Evolutionary conservation across 192 early-diverging fungal species (phyloP).

Genomic region (Coemansia sp.): DNA sequence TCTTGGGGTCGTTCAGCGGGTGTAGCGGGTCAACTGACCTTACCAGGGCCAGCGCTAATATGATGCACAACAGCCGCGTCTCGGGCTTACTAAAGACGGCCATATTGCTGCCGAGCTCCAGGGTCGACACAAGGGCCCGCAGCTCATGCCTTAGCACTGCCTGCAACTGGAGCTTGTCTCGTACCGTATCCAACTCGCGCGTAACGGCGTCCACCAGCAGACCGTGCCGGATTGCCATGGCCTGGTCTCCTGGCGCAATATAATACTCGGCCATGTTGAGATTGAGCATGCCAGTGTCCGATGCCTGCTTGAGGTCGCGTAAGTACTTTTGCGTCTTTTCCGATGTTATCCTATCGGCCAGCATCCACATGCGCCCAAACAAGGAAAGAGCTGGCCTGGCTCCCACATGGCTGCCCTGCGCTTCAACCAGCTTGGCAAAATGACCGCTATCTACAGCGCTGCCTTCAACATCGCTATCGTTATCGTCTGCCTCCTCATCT

Average conservation of each 20-base stretch:
- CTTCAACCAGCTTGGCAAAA: conserved; percentile 25
- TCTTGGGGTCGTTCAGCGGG: background rate
- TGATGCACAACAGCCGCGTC: conserved; percentile 27
- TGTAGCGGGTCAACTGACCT: conserved; percentile 10
- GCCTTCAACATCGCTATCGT: background rate
- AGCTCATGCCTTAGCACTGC: conserved; percentile 18
- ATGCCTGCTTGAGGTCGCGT: conserved; percentile 12
- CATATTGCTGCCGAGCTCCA: conserved; percentile 47
- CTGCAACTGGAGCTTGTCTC: conserved; percentile 12
- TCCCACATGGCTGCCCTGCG: conserved; percentile 1
- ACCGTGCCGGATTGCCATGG: conserved; percentile 37
- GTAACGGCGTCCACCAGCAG: conserved; percentile 17
- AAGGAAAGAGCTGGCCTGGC: conserved; percentile 24
- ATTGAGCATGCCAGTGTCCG: background rate
- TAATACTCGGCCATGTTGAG: conserved; percentile 20
- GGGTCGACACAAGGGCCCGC: conserved; percentile 34
- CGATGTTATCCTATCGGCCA: conserved; percentile 36
- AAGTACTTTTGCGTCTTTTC: conserved; percentile 22
- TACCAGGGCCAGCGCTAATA: conserved; percentile 31
- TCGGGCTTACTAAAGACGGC: conserved; percentile 31
- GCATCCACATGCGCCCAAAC: conserved; percentile 50
- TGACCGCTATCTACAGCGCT: conserved; percentile 6
- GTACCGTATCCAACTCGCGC: conserved; percentile 21
- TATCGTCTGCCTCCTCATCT: background rate
- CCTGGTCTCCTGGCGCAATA: conserved; percentile 27